A percentile compares a stretch with the other conserved stretches of the same genome.
Evolutionary conservation across 169 alveolate species (phyloP).

Genomic region (Theileria annulata): DNA sequence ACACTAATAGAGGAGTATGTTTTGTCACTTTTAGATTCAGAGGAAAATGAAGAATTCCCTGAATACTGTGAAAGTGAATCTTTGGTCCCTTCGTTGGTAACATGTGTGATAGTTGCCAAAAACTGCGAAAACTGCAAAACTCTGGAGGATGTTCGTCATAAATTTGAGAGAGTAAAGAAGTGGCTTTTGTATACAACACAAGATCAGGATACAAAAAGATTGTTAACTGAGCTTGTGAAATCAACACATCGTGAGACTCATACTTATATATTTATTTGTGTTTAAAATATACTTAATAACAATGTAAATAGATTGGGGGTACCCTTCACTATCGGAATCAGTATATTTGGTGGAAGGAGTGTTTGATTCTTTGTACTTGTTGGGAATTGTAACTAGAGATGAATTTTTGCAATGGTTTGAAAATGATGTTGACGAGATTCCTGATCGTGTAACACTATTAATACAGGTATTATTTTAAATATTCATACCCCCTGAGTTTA

Average conservation of each 20-base stretch:
- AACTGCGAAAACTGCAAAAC: constrained; percentile 40
- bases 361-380: constrained; percentile 52
- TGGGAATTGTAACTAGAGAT: constrained; percentile 26
- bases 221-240: constrained; percentile 61
- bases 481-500: background rate
- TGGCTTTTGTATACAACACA: constrained; percentile 26
- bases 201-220: constrained; percentile 17
- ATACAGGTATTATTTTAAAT: constrained; percentile 42
- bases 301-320: constrained; percentile 32
- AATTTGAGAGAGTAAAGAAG: constrained; percentile 23
- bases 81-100: constrained; percentile 57
- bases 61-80: constrained; percentile 36
- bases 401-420: constrained; percentile 58
- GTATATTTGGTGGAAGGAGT: constrained; percentile 64
- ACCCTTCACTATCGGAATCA: constrained; percentile 51
- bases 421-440: constrained; percentile 41
- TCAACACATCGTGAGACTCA: constrained; percentile 20
- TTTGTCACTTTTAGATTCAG: constrained; percentile 5
- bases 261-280: background rate
- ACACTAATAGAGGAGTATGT: constrained; percentile 33
- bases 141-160: constrained; percentile 26
- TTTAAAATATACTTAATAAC: background rate
- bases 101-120: constrained; percentile 54
- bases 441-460: constrained; percentile 56
- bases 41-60: constrained; percentile 17